These are phyloP conservation scores for Aspergillus sp. DNA, from an alignment of 2,329 filamentous ascomycete genomes.

Conservation along the genomic window DNA sequence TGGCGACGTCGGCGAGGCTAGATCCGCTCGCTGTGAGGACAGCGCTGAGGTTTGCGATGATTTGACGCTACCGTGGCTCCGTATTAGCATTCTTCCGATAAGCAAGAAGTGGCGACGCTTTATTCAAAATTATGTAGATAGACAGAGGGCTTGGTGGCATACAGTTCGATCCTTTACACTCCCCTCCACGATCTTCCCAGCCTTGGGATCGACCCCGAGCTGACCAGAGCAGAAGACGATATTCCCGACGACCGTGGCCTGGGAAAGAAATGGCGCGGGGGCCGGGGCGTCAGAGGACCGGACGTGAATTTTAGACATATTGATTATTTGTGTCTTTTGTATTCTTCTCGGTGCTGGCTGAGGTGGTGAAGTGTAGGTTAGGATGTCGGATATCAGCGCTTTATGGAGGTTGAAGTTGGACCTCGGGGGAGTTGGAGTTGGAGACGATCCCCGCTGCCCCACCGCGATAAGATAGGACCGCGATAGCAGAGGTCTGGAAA, in stretches of 20 bases:
- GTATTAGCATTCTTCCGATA: background rate
- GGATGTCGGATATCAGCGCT: background rate
- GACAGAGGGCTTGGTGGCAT: slow-evolving; percentile 17
- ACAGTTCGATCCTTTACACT: slow-evolving; percentile 56
- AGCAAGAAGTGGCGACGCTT: background rate
- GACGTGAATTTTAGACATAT: slow-evolving; percentile 28
- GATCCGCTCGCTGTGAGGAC: slow-evolving; percentile 62
- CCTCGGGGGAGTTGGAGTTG: background rate
- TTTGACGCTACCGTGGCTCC: slow-evolving; percentile 44
- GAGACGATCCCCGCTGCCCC: background rate
- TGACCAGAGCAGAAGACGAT: slow-evolving; percentile 68
- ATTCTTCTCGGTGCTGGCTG: background rate
- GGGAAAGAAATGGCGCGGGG: slow-evolving; percentile 54
- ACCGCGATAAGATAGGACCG: background rate
- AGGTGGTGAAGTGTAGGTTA: background rate
- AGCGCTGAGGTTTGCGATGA: slow-evolving; percentile 54
- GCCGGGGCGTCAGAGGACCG: slow-evolving; percentile 47
- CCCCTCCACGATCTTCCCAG: slow-evolving; percentile 55
- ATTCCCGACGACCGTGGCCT: slow-evolving; percentile 60
- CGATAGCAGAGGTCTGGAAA: background rate
- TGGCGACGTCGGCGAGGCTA: slow-evolving; percentile 59
- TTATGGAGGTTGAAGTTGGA: background rate
- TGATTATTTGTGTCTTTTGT: background rate
- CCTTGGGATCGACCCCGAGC: slow-evolving; percentile 57
- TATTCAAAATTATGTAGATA: background rate